These are phyloP conservation scores for Viola pubescens DNA, from an alignment of 441 rosid genomes.

Conservation along the genomic window DNA sequence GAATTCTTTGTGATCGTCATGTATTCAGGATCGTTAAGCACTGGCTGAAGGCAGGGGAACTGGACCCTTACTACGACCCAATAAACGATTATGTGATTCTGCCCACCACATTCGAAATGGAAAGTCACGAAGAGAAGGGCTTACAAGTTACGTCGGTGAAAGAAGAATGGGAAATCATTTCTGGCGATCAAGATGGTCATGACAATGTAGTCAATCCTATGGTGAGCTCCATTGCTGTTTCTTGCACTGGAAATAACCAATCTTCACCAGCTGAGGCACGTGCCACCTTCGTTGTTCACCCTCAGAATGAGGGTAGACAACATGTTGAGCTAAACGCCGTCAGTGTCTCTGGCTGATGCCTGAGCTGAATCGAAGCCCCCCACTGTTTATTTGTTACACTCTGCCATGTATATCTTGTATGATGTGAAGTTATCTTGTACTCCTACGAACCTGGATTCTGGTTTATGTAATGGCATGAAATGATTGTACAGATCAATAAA, in stretches of 20 bases:
- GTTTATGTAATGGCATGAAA: too few relatives aligned
- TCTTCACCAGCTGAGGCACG: constrained; percentile 41
- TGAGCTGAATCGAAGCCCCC: constrained; percentile 9
- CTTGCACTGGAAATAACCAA: constrained; percentile 29
- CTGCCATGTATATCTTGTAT: constrained; percentile 1
- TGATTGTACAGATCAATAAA: too few relatives aligned
- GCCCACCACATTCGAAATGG: constrained; percentile 63
- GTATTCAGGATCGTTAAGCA: constrained; percentile 75
- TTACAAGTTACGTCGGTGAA: constrained; percentile 67
- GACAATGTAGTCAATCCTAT: constrained; percentile 17
- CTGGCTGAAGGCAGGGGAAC: constrained; percentile 79
- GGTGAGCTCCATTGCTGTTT: constrained; percentile 47
- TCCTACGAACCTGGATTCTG: too few relatives aligned
- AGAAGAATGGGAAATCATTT: constrained; percentile 82
- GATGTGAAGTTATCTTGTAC: too few relatives aligned
- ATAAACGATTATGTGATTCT: constrained; percentile 78
- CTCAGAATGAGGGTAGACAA: constrained; percentile 53
- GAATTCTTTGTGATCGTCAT: constrained; percentile 78
- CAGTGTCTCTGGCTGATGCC: constrained; percentile 56
- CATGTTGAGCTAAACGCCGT: constrained; percentile 60
- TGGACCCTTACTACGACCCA: constrained; percentile 84
- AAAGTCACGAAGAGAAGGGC: constrained; percentile 49
- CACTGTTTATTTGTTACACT: not conserved
- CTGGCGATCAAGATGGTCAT: constrained; percentile 26
- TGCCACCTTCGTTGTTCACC: constrained; percentile 52